Evolutionary conservation across 2,329 filamentous ascomycete species (phyloP).

Genomic region (Colletotrichum sp.): DNA sequence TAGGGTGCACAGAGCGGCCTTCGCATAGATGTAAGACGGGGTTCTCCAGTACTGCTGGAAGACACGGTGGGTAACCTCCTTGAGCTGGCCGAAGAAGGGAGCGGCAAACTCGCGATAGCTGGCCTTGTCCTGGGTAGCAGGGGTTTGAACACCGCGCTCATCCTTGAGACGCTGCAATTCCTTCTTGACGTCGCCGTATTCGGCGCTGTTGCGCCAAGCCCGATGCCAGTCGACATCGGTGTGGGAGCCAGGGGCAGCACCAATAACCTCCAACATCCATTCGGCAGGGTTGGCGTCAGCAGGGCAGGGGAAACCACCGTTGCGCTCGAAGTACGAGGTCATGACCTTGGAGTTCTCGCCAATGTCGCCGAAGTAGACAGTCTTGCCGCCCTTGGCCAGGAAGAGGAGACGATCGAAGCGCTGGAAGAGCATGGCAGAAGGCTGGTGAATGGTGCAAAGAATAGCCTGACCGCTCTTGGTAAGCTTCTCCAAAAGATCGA

Average conservation of each 20-base stretch:
- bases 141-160: slow-evolving; percentile 41
- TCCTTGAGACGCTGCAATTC: slow-evolving; percentile 64
- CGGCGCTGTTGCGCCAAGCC: slow-evolving; percentile 64
- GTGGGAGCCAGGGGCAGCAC: slow-evolving; percentile 67
- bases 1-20: slow-evolving; percentile 70
- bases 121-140: slow-evolving; percentile 40
- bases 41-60: slow-evolving; percentile 95
- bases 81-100: slow-evolving; percentile 71
- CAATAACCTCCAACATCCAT: slow-evolving; percentile 73
- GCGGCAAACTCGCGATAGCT: slow-evolving; percentile 81
- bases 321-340: slow-evolving; percentile 77
- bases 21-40: slow-evolving; percentile 88
- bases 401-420: slow-evolving; percentile 85
- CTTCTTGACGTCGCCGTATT: slow-evolving; percentile 59
- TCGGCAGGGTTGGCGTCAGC: slow-evolving; percentile 79
- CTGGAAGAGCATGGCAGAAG: slow-evolving; percentile 94
- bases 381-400: slow-evolving; percentile 75
- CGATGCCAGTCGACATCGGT: slow-evolving; percentile 71
- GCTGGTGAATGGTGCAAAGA: slow-evolving; percentile 97
- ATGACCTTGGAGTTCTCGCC: slow-evolving; percentile 73
- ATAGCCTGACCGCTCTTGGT: slow-evolving; percentile 90
- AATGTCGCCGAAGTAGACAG: slow-evolving; percentile 83
- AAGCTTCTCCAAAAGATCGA: slow-evolving; percentile 86
- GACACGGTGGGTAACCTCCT: slow-evolving; percentile 72
- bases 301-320: slow-evolving; percentile 71